Base-by-base conservation (phyloP, 2,329 filamentous ascomycete species). In the Bipolaris zeicola region DNA sequence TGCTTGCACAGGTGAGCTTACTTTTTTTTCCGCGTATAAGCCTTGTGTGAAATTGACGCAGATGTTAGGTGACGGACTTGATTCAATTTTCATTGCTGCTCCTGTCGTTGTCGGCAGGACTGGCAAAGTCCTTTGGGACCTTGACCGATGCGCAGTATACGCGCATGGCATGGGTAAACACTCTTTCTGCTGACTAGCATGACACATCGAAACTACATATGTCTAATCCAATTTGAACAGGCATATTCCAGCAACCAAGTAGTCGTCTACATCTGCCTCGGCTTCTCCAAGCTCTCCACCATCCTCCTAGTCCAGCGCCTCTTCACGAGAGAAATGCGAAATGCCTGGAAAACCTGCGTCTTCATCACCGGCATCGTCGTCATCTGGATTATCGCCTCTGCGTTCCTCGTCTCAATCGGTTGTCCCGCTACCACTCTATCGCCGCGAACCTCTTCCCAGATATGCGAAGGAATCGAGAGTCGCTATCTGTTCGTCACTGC, bases 261-360 rank as follows among this genome's bases (percentile, higher is more conserved):
- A 8, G 55, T 57, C 2, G 42, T 68, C 20, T 71, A 69, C 45
- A 47, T 70, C 8, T 61, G 66, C 1, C 58, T 73, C 14, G 65
- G 64, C 14, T 52, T 72, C 5, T 70, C 70, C 0, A 74, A 74
- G 60, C 52, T 58, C 10, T 63, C 71, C 2, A 55, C 67, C 5
- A 59, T 70, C 6, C 36, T 71, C n/a, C 58, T 74, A 5, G 62
- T 70, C 31, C 66, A 62, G 39, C 65, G 71, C 2, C 51, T 74
- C 1, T 74, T 72, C 52, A 67, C 61, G 5, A 56, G 63, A 5
- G 70, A 73, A 47, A 67, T 68, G 59, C 64, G 58, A 45, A 52
- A 50, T 24, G 63, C 65, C 8, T 66, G 66, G 62, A 38, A 61
- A 6, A 57, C 67, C 1, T 73, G 70, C 33, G 67, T 71, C 33